Conservation (phyloP, 1,139 yeast species). For the Blastobotrys persicus region DNA sequence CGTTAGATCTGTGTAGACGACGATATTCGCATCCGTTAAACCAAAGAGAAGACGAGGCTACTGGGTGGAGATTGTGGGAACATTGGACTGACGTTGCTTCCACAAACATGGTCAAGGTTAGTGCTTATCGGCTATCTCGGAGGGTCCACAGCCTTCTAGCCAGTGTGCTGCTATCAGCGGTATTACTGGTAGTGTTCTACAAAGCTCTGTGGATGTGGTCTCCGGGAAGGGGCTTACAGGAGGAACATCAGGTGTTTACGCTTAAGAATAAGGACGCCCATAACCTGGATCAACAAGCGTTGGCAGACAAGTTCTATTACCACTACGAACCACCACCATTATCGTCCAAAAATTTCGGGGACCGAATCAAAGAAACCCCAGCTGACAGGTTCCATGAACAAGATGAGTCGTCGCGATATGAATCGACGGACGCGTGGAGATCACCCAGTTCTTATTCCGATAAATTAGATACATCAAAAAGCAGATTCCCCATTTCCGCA, state of each 20-base stretch:
- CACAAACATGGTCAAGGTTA: background rate
- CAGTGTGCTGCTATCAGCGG: background rate
- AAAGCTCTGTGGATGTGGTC: background rate
- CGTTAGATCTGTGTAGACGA: too few relatives aligned
- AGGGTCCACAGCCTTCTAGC: background rate
- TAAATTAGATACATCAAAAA: conserved; percentile 1
- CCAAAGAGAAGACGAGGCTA: too few relatives aligned
- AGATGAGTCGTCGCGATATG: conserved; percentile 3
- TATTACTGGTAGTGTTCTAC: background rate
- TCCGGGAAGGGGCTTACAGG: background rate
- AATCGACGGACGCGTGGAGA: conserved; percentile 19
- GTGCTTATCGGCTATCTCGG: background rate
- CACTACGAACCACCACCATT: background rate
- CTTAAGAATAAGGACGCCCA: background rate
- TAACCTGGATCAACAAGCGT: background rate
- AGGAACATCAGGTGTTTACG: background rate
- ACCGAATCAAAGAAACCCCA: background rate
- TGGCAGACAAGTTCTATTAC: background rate
- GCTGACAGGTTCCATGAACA: background rate
- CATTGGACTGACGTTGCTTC: too few relatives aligned
- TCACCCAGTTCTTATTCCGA: conserved; percentile 10
- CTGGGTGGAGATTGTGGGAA: too few relatives aligned
- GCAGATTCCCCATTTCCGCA: conserved; percentile 2
- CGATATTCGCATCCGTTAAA: too few relatives aligned
- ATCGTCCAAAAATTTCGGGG: background rate